phyloP scores from a whole-genome alignment of 495 filamentous ascomycete genomes.

The Stereocaulon alpinum region DNA sequence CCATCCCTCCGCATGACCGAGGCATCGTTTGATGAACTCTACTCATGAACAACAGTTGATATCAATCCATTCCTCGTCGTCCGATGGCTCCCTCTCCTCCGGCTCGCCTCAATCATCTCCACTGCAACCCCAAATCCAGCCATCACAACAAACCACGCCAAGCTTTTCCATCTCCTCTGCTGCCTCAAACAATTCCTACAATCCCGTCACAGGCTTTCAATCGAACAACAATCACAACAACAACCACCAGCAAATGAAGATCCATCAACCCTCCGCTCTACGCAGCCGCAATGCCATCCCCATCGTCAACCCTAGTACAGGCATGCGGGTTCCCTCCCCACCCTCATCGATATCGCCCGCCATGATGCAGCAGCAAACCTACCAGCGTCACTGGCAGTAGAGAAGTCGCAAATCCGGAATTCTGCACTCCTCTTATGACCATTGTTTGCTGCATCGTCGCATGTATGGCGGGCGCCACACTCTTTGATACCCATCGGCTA shows the following conservation, averaged over 20 bases:
- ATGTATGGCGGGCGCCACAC: conserved; percentile 21
- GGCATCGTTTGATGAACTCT: neutral
- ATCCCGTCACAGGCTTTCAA: conserved; percentile 45
- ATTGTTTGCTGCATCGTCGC: conserved; percentile 15
- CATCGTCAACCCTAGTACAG: conserved; percentile 93
- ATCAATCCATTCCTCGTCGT: conserved; percentile 76
- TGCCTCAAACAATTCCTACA: conserved; percentile 52
- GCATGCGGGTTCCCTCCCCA: conserved; percentile 79
- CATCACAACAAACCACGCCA: conserved; percentile 63
- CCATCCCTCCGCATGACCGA: neutral
- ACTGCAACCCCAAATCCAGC: conserved; percentile 66
- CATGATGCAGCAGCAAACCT: conserved; percentile 63
- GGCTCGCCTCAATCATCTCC: conserved; percentile 91
- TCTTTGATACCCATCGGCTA: conserved; percentile 11
- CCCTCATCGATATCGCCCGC: conserved; percentile 80
- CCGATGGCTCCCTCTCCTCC: conserved; percentile 88
- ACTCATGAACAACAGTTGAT: conserved; percentile 49
- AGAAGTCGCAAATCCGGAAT: conserved; percentile 25
- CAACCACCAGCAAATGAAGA: conserved; percentile 49
- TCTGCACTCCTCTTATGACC: conserved; percentile 8
- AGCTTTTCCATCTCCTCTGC: conserved; percentile 72
- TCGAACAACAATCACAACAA: conserved; percentile 18
- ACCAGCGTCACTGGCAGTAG: conserved; percentile 49
- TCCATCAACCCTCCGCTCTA: conserved; percentile 77
- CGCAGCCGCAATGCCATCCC: conserved; percentile 93